Evolutionary conservation across 2,329 filamentous ascomycete species (phyloP), one percentile per base, ranked within the genome.

Genomic region (Penicillium sclerotigenum): DNA sequence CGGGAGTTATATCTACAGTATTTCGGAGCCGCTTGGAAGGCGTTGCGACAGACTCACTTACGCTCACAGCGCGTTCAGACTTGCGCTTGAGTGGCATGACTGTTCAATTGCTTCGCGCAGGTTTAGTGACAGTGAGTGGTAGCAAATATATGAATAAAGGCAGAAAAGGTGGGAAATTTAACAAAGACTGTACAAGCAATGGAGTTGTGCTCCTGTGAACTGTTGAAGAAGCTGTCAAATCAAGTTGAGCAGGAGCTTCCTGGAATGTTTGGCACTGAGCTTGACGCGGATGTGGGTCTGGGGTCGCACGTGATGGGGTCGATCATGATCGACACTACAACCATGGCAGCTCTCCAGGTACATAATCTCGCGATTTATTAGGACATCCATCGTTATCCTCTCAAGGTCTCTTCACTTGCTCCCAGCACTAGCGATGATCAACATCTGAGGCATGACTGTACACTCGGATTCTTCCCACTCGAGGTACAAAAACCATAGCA

Each of bases 1-100:
- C 47, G 18, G 55, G 31, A 5, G 45, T 26, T 16, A 31, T 43
- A 26, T 54, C 47, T 29, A 37, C 24, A 24, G 53, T 53, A 28
- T 54, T 60, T 56, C 66, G 60, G 28, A 61, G 55, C 33, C 59
- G 63, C 52, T 72, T 73, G 2, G 68, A 59, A 9, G 68, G 61
- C 2, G 58, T 57, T 22, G 34, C 50, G 20, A 48, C 38, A 14
- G 37, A 46, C 18, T 65, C 63, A 20, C 63, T 63, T 48, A 61
- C 47, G 53, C 59, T 53, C 22, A 60, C 51, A 18, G 59, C 61
- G 56, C 54, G 57, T 41, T 63, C 62, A 2, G 67, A 65, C 58
- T 67, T 69, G 59, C 70, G 70, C 59, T 71, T 72, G 40, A 34
- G 50, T 13, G 58, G 56, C 60, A 61, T 63, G 37, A 36, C 28